phyloP scores from a whole-genome alignment of 805 yeast species.

The Candida oleophila region DNA sequence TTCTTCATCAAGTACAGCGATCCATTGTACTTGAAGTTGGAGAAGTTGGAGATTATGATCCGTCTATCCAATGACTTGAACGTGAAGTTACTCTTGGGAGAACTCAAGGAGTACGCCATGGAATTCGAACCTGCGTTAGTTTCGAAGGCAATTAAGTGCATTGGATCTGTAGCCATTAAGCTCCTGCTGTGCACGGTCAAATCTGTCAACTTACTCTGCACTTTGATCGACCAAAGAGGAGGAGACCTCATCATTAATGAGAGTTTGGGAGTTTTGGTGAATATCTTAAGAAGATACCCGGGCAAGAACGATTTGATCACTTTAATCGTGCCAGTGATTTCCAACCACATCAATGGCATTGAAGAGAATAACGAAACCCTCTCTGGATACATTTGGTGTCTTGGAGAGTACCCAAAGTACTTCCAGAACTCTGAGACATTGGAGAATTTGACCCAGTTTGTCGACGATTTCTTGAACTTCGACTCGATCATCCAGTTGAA shows the following conservation, averaged over 20 bases:
- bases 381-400: conserved; percentile 64
- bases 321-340: conserved; percentile 54
- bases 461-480: conserved; percentile 54
- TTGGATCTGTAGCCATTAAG: conserved; percentile 72
- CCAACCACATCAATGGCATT: conserved; percentile 46
- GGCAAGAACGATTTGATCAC: conserved; percentile 47
- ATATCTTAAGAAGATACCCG: conserved; percentile 66
- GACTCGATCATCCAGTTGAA: conserved; percentile 62
- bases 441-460: conserved; percentile 43
- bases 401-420: conserved; percentile 68
- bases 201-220: conserved; percentile 60
- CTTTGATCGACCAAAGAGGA: conserved; percentile 60
- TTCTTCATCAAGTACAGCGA: conserved; percentile 88
- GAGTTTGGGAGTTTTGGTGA: conserved; percentile 59
- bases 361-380: conserved; percentile 47
- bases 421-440: conserved; percentile 47
- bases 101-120: conserved; percentile 77
- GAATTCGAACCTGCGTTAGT: conserved; percentile 84
- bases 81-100: conserved; percentile 59
- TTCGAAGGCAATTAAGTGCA: conserved; percentile 59
- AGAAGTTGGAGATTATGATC: conserved; percentile 72
- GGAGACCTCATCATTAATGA: conserved; percentile 63
- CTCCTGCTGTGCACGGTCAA: conserved; percentile 51
- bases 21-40: conserved; percentile 75
- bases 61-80: conserved; percentile 64